Percentiles rank a stretch among this genome's conserved stretches.
Conservation (phyloP, 2,329 filamentous ascomycete species). For the Bipolaris cookei region DNA sequence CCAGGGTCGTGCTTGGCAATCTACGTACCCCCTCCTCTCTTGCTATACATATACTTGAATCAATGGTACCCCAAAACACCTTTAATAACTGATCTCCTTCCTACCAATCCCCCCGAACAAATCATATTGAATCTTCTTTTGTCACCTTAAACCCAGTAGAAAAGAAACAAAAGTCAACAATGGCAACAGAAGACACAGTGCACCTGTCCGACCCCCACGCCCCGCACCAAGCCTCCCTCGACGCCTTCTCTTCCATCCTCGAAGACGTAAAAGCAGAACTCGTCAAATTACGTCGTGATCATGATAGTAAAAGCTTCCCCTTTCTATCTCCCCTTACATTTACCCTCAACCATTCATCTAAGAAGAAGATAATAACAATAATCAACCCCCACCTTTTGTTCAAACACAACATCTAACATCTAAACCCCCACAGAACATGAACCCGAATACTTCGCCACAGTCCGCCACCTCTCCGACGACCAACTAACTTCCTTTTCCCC, state of each 20-base stretch:
- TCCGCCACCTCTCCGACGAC: slow-evolving; percentile 51
- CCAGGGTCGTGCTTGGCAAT: too few relatives aligned
- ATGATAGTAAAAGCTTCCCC: slow-evolving; percentile 39
- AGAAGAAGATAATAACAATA: background rate
- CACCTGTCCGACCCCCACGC: slow-evolving; percentile 41
- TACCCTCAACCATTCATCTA: background rate
- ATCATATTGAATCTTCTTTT: too few relatives aligned
- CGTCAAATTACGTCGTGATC: slow-evolving; percentile 41
- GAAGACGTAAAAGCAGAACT: slow-evolving; percentile 42
- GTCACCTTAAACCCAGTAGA: background rate
- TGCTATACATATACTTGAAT: too few relatives aligned
- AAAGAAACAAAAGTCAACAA: slow-evolving; percentile 17
- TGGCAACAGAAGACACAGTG: slow-evolving; percentile 49
- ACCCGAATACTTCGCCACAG: slow-evolving; percentile 46
- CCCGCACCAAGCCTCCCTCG: slow-evolving; percentile 44
- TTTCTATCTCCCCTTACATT: background rate
- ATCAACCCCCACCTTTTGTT: too few relatives aligned
- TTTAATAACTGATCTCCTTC: too few relatives aligned
- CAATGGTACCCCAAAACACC: too few relatives aligned
- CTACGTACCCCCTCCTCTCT: too few relatives aligned
- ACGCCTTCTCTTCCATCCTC: slow-evolving; percentile 43
- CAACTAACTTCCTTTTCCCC: slow-evolving; percentile 40
- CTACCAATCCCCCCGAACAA: too few relatives aligned
- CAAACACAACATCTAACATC: background rate
- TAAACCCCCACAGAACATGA: slow-evolving; percentile 40